These are phyloP conservation scores for Austroboletus novae-zelandiae DNA, from an alignment of 1,284 basidiomycete genomes.

Conservation along the genomic window DNA sequence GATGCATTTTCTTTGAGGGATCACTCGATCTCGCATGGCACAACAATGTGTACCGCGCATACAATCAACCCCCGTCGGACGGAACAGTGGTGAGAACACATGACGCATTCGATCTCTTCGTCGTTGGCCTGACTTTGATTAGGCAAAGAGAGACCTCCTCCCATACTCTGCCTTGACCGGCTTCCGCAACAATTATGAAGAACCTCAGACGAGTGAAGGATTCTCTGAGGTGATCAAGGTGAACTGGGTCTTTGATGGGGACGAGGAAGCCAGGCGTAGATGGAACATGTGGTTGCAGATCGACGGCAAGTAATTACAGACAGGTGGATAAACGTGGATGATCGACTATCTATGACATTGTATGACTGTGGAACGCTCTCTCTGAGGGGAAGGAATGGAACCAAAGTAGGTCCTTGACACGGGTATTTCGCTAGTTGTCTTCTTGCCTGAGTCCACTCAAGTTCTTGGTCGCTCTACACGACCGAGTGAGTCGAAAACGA, in stretches of 20 bases:
- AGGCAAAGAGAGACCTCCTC: constrained; percentile 55
- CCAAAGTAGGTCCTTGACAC: background rate
- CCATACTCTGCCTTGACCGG: constrained; percentile 63
- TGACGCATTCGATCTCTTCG: background rate
- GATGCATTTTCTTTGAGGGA: constrained; percentile 70
- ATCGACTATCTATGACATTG: constrained; percentile 10
- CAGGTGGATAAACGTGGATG: constrained; percentile 2
- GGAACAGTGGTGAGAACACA: constrained; percentile 36
- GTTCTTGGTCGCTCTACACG: constrained; percentile 51
- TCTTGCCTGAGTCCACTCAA: constrained; percentile 53
- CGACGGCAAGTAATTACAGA: constrained; percentile 47
- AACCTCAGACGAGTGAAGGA: constrained; percentile 66
- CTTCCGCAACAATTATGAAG: constrained; percentile 65
- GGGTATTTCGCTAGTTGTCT: constrained; percentile 34
- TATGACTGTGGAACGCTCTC: background rate
- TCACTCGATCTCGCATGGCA: constrained; percentile 81
- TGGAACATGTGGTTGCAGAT: constrained; percentile 84
- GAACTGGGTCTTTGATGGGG: constrained; percentile 78
- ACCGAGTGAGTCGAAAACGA: constrained; percentile 8
- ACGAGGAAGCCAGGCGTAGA: constrained; percentile 59
- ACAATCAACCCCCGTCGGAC: constrained; percentile 48
- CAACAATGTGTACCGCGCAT: constrained; percentile 85
- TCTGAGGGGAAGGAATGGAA: background rate
- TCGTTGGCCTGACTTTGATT: constrained; percentile 6
- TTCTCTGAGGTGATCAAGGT: constrained; percentile 74